Evolutionary conservation across 2,329 filamentous ascomycete species (phyloP).

Genomic region (Diaporthe sp.): DNA sequence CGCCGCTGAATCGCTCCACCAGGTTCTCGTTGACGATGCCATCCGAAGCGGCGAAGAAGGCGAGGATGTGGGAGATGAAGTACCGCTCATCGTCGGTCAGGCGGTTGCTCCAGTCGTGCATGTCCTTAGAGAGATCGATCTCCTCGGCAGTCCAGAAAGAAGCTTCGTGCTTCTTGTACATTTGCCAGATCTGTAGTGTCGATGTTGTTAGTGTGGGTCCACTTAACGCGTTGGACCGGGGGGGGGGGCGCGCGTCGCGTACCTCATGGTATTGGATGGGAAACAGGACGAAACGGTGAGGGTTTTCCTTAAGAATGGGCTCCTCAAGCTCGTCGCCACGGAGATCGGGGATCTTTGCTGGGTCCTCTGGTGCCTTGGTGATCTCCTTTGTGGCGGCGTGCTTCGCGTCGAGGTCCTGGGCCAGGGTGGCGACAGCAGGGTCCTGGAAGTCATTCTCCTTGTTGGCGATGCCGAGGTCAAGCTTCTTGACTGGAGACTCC

Average conservation of each 20-base stretch:
- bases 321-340: conserved; percentile 81
- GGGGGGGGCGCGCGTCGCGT: conserved; percentile 66
- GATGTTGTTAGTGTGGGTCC: conserved; percentile 57
- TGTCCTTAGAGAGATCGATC: conserved; percentile 98
- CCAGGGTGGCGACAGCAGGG: conserved; percentile 63
- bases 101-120: conserved; percentile 99
- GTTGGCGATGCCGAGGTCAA: conserved; percentile 79
- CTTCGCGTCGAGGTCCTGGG: conserved; percentile 72
- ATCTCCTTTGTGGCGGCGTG: conserved; percentile 59
- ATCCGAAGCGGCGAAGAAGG: conserved; percentile 98
- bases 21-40: conserved; percentile 99
- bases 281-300: conserved; percentile 96
- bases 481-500: conserved; percentile 93
- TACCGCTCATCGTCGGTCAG: conserved; percentile 97
- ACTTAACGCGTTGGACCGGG: conserved; percentile 77
- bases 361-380: conserved; percentile 60
- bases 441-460: conserved; percentile 83
- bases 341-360: conserved; percentile 56
- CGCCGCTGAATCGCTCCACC: conserved; percentile 95
- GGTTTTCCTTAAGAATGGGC: conserved; percentile 95
- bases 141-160: conserved; percentile 99
- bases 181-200: conserved; percentile 90
- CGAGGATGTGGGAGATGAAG: conserved; percentile 98
- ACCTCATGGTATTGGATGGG: conserved; percentile 99
- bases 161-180: conserved; percentile 99